Conservation (phyloP, 768 basidiomycete genomes). For the Suillus lakei region DNA sequence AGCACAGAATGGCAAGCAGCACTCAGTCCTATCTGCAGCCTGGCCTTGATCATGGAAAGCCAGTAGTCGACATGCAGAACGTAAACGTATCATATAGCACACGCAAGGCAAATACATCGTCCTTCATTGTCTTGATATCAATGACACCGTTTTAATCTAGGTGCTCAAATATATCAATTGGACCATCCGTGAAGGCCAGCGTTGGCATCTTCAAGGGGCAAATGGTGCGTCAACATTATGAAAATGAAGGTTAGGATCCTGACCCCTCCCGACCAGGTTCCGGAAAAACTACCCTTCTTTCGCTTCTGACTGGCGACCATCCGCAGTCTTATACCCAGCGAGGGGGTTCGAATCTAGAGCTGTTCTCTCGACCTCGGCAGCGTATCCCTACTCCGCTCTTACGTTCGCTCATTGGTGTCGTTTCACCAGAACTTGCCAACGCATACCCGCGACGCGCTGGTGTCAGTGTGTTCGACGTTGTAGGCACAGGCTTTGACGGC, state of each 20-base stretch:
- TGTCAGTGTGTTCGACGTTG: slow-evolving; percentile 76
- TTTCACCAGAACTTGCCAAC: slow-evolving; percentile 89
- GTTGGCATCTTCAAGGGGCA: slow-evolving; percentile 89
- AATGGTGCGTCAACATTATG: slow-evolving; percentile 65
- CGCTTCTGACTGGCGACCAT: slow-evolving; percentile 91
- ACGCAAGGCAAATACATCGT: slow-evolving; percentile 51
- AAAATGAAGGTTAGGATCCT: background rate
- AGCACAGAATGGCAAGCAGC: background rate
- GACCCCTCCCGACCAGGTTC: slow-evolving; percentile 57
- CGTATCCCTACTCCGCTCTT: slow-evolving; percentile 71
- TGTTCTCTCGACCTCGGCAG: slow-evolving; percentile 68
- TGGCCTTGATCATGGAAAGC: slow-evolving; percentile 30
- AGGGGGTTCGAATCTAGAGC: slow-evolving; percentile 45
- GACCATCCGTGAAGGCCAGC: slow-evolving; percentile 80
- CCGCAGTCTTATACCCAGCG: slow-evolving; percentile 89
- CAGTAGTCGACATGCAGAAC: slow-evolving; percentile 63
- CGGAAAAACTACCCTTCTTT: slow-evolving; percentile 93
- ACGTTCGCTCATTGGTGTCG: slow-evolving; percentile 71
- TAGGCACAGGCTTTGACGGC: slow-evolving; percentile 91
- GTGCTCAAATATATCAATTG: slow-evolving; percentile 80
- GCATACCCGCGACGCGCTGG: slow-evolving; percentile 80
- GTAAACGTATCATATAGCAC: slow-evolving; percentile 75
- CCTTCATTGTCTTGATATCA: background rate
- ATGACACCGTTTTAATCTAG: slow-evolving; percentile 38
- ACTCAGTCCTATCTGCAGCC: background rate